A percentile compares a stretch with the other conserved stretches of the same genome.
Conservation (phyloP, 2,329 filamentous ascomycete genomes). For the Nannizziopsis arthrosporioides region DNA sequence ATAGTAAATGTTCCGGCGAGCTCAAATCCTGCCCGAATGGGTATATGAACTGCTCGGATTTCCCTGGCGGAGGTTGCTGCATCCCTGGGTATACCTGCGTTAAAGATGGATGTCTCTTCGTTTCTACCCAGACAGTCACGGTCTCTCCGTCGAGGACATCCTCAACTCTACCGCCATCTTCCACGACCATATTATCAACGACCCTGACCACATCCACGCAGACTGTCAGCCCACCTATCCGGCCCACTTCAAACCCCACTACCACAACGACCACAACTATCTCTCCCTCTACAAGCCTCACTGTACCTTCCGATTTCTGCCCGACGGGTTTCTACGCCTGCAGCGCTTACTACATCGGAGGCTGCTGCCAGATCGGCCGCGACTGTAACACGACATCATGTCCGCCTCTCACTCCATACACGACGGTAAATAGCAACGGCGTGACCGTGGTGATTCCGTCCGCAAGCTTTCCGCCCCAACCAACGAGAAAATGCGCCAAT, state of each 20-base stretch:
- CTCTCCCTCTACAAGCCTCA: conserved; percentile 19
- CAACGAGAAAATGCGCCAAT: conserved; percentile 49
- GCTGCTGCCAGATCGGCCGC: conserved; percentile 79
- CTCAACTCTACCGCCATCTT: conserved; percentile 29
- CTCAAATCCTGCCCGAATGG: conserved; percentile 52
- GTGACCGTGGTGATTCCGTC: conserved; percentile 58
- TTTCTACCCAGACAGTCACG: conserved; percentile 29
- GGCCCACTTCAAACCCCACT: conserved; percentile 23
- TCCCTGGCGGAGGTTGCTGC: conserved; percentile 32
- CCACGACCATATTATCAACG: conserved; percentile 24
- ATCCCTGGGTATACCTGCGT: conserved; percentile 4
- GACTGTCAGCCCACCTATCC: conserved; percentile 21
- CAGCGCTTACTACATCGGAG: conserved; percentile 66
- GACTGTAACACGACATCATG: conserved; percentile 76
- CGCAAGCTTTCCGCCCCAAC: conserved; percentile 13
- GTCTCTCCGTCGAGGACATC: conserved; percentile 14
- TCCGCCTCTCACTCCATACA: conserved; percentile 48
- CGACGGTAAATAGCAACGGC: conserved; percentile 52
- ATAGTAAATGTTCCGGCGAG: conserved; percentile 43
- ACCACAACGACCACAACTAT: conserved; percentile 29
- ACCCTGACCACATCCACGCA: conserved; percentile 26
- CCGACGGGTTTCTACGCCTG: conserved; percentile 90
- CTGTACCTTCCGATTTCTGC: conserved; percentile 42
- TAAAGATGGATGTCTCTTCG: conserved; percentile 22
- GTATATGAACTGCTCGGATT: conserved; percentile 45